Percentiles rank a stretch among this genome's conserved stretches.
These are phyloP conservation scores for Blepharisma undulans DNA, from an alignment of 169 alveolate species.

Conservation along the genomic window DNA sequence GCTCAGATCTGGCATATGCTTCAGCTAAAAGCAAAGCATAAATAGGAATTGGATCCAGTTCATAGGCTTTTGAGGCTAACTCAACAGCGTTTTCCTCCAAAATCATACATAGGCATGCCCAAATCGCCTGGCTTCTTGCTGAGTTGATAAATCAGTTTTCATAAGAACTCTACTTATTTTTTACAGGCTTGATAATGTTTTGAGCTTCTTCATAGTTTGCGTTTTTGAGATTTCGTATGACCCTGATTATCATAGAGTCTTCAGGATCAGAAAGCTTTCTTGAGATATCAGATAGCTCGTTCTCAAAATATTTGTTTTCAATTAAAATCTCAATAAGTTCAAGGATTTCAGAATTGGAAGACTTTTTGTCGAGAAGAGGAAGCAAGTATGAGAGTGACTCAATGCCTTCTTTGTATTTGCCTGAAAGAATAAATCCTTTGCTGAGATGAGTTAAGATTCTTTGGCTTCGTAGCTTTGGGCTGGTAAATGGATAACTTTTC, in stretches of 20 bases:
- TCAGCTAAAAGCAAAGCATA: neutral
- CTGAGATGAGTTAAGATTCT: neutral
- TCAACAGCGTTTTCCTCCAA: neutral
- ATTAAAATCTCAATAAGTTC: neutral
- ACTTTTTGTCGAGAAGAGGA: neutral
- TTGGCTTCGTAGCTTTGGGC: neutral
- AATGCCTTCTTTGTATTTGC: neutral
- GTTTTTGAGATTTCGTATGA: neutral
- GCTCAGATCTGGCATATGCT: neutral
- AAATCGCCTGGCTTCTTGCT: neutral
- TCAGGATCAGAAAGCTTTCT: neutral
- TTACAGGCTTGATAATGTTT: neutral
- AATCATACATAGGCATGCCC: neutral
- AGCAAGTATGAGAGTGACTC: neutral
- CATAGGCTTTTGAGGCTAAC: neutral
- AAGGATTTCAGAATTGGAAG: neutral
- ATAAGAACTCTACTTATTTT: neutral
- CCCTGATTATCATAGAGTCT: neutral
- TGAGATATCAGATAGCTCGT: neutral
- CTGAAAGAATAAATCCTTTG: constrained; percentile 11
- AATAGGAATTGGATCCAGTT: neutral
- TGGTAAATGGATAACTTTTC: neutral
- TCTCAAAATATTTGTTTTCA: neutral
- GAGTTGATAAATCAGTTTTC: neutral
- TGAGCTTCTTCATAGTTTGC: constrained; percentile 3